These are phyloP conservation scores for Candida lessepsii DNA, from an alignment of 805 yeast species.

Conservation along the genomic window DNA sequence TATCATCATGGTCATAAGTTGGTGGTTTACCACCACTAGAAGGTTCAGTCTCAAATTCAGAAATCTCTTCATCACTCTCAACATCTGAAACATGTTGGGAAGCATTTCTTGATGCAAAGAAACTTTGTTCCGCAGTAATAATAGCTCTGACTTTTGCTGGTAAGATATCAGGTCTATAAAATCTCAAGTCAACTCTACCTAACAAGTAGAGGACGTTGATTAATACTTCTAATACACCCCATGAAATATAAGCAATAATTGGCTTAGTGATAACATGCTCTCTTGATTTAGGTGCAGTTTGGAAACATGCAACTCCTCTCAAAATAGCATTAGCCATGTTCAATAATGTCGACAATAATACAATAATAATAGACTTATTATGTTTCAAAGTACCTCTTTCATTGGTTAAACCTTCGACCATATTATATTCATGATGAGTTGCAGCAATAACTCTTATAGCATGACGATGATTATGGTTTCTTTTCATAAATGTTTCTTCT, in stretches of 20 bases:
- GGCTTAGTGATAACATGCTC: constrained; percentile 36
- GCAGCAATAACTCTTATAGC: constrained; percentile 65
- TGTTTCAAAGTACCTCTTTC: constrained; percentile 48
- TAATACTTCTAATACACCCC: constrained; percentile 66
- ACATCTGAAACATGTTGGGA: constrained; percentile 20
- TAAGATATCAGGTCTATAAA: constrained; percentile 71
- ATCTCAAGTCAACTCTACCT: constrained; percentile 71
- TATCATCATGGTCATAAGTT: constrained; percentile 7
- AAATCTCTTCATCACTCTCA: constrained; percentile 19
- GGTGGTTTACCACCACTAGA: constrained; percentile 11
- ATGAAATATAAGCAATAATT: constrained; percentile 61
- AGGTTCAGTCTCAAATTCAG: constrained; percentile 14
- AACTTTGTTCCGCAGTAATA: constrained; percentile 43
- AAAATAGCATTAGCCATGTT: constrained; percentile 52
- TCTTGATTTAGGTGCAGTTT: constrained; percentile 17
- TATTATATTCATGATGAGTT: constrained; percentile 40
- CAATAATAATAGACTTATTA: constrained; percentile 49
- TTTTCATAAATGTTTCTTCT: constrained; percentile 43
- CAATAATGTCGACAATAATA: constrained; percentile 48
- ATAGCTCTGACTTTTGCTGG: constrained; percentile 39
- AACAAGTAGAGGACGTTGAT: constrained; percentile 56
- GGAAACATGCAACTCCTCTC: constrained; percentile 34
- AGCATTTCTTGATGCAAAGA: constrained; percentile 23
- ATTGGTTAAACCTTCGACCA: constrained; percentile 40
- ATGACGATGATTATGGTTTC: constrained; percentile 48